Conservation (phyloP, 352 stramenopile species). For the Pythium dissimile region DNA sequence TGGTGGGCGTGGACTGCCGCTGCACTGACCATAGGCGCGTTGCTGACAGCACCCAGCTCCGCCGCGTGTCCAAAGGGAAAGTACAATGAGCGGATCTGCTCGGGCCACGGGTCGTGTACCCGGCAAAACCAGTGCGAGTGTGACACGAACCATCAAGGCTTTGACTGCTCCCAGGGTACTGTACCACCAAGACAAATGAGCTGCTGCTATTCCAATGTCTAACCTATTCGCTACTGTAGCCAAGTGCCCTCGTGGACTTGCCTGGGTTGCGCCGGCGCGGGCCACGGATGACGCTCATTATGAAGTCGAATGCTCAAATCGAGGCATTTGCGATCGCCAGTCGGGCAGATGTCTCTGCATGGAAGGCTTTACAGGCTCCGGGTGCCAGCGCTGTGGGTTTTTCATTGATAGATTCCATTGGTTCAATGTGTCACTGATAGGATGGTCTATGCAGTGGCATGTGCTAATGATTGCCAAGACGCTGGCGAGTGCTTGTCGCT, state of each 20-base stretch:
- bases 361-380: constrained; percentile 60
- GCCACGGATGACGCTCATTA: constrained; percentile 59
- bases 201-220: too few relatives aligned
- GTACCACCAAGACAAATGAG: too few relatives aligned
- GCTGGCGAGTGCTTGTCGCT: constrained; percentile 69
- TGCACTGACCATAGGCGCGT: background rate
- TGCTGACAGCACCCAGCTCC: background rate
- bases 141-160: constrained; percentile 45
- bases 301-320: constrained; percentile 72
- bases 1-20: background rate
- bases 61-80: constrained; percentile 39
- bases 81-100: constrained; percentile 59
- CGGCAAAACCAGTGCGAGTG: constrained; percentile 46
- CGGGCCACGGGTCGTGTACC: constrained; percentile 49
- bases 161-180: constrained; percentile 60
- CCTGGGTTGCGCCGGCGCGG: constrained; percentile 54
- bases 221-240: too few relatives aligned
- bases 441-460: constrained; percentile 60
- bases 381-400: constrained; percentile 62
- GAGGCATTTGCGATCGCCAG: constrained; percentile 54
- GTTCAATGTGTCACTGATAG: too few relatives aligned
- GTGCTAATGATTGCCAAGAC: constrained; percentile 34
- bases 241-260: constrained; percentile 42
- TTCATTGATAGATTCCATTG: background rate
- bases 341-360: constrained; percentile 58